Evolutionary conservation across 2,329 filamentous ascomycete genomes (phyloP), one percentile per base, ranked within the genome.

Genomic region (Penicillium rolfsii): DNA sequence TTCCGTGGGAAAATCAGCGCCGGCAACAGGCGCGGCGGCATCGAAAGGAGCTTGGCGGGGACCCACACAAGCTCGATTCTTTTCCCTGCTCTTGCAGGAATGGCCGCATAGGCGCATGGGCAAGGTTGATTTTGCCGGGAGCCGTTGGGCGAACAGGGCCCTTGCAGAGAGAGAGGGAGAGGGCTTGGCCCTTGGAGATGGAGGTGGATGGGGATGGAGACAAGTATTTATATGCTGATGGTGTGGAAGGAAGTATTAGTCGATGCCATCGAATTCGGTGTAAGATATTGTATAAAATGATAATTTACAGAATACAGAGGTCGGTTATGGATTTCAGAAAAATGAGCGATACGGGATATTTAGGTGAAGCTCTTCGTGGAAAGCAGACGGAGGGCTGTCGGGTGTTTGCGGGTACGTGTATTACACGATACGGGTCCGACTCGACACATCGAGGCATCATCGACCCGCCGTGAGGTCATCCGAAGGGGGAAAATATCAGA

Each of bases 61-160:
- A 69, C 67, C 67, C 66, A 69, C 67, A 70, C 57, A 63, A 70
- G 67, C 67, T 70, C 61, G 58, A 65, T 64, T 53, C 26, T 38
- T 52, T 22, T 35, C 40, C n/a, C 22, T n/a, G 4, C 14, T 24
- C 12, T 28, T 24, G 35, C 50, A 53, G 50, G 50, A 35, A 53
- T 53, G 9, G 24, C 5, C 43, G 8, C 38, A 26, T 14, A 26
- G 28, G 14, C 16, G 26, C 19, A 22, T 36, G 50, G 24, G 45
- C 58, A 63, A 58, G 58, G 56, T 57, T 54, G 19, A 22, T 58
- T 49, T 55, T 59, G 54, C 57, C 56, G 60, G 52, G 35, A 48
- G 40, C 49, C 53, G 54, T 53, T 58, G 40, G 40, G 40, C 40
- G 40, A 45, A 43, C 35, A 33, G 53, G 53, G 43, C 52, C 59